Base-by-base conservation (phyloP, 768 basidiomycete species). In the Gloeostereum incarnatum region DNA sequence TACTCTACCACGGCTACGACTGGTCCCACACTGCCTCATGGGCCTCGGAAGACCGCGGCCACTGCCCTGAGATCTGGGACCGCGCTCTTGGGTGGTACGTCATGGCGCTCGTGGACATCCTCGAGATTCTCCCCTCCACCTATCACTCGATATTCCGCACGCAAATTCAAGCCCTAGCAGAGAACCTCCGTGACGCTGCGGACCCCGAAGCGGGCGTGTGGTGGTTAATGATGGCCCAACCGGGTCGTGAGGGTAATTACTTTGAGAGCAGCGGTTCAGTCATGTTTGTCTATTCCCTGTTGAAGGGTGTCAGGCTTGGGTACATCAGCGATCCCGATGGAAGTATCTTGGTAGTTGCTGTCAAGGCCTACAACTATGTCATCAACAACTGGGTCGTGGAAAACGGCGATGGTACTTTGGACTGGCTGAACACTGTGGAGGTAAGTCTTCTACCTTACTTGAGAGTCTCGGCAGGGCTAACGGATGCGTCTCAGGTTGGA, bases 201-300 rank as follows among this genome's bases (percentile, higher is more conserved):
- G 65, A 69, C 39, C 51, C 56, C 3, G 39, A 35, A 2, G 55
- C 53, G 9, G 68, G 66, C 14, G 68, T 57, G 11, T 73, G 69
- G 67, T 71, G 69, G 70, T 57, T 70, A 20, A 68, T 73, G n/a
- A 55, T 70, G 19, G 66, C 63, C 7, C 63, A 71, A 45, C 66
- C 69, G 11, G 66, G 66, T 18, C 48, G 68, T 14, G 47, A 52
- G 19, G 54, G 53, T 25, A 73, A 73, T 43, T 71, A 71, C 44
- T 68, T 71, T 40, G 70, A 73, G 55, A 68, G 66, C 51, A 67
- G 65, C 42, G 69, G 60, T 1, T 46, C 57, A 8, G 54, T 60
- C 31, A 71, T 71, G 69, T 70, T 61, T 40, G 62, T 69, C 3
- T 73, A 71, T 46, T 42, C 67, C 0, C 45, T 71, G 30, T 42